Base-by-base conservation (phyloP, 2,329 filamentous ascomycete species). In the Immersiporthe knoxdaviesiana region DNA sequence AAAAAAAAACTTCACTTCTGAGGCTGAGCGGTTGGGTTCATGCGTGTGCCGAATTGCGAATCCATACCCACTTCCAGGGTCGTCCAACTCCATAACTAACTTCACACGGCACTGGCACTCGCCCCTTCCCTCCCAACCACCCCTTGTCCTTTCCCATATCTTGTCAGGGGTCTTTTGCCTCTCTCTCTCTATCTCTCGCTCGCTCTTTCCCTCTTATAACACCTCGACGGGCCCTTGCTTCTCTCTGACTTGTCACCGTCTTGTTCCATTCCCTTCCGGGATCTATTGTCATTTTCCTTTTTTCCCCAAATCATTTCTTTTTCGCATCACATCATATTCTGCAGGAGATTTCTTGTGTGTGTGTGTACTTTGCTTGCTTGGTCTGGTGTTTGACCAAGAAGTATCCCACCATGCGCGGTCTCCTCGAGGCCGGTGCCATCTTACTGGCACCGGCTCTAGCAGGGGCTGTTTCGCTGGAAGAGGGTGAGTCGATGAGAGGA, bases 401-500 rank as follows among this genome's bases (percentile, higher is more conserved):
- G 12, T 18, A 32, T 37, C 35, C 50, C 37, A 75, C 65, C 63
- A 81, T 81, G 79, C 76, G 74, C 72, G 77, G 78, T 74, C 76
- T 77, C 63, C 68, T 74, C 56, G 75, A 75, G 76, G 76, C 75
- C 70, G 77, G 76, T 70, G 74, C 81, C 72, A 73, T 81, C 72
- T 71, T 81, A 64, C 69, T 77, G 74, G 78, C 76, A 73, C 78
- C 79, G 72, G 76, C 75, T 74, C 74, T 82, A 74, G 77, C 74
- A 41, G 73, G 73, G 58, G 76, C 76, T 67, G 74, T 76, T 68
- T 71, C 75, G 73, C 68, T 74, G 68, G 68, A 72, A 69, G 62
- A 61, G 27, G 66, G 64, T 66, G 56, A 65, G 69, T 54, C 12
- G 39, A 30, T 6, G 8, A 35, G 52, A 24, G 3, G 32, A 50